Percentiles rank a stretch among this genome's conserved stretches.
Conservation (phyloP, 1,139 yeast genomes). For the Candida glucosophila region DNA sequence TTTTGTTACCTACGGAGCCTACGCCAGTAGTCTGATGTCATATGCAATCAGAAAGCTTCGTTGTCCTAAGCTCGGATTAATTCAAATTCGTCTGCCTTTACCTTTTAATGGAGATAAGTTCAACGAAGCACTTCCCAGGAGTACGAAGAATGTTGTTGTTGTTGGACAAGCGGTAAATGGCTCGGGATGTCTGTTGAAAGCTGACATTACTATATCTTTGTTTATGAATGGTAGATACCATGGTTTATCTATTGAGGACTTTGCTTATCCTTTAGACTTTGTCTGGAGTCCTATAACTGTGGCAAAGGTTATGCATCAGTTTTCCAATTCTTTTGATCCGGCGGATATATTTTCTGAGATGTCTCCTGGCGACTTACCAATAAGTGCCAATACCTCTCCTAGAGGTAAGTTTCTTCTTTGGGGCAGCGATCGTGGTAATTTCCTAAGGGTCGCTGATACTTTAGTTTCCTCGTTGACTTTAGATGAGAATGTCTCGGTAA, state of each 20-base stretch:
- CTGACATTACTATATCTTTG: conserved; percentile 69
- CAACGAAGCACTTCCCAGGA: conserved; percentile 46
- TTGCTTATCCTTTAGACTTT: conserved; percentile 41
- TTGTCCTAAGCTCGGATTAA: conserved; percentile 44
- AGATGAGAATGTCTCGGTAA: conserved; percentile 46
- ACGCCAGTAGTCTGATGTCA: conserved; percentile 50
- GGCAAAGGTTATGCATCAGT: conserved; percentile 39
- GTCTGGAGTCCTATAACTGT: conserved; percentile 53
- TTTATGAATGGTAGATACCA: conserved; percentile 43
- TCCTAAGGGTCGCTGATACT: conserved; percentile 51
- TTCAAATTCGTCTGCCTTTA: conserved; percentile 69
- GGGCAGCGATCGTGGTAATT: conserved; percentile 55
- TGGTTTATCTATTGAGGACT: conserved; percentile 39
- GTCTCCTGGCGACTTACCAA: conserved; percentile 7
- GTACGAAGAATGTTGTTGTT: conserved; percentile 55
- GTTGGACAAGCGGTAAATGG: conserved; percentile 45
- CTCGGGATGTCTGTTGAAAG: conserved; percentile 40
- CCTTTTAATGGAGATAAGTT: conserved; percentile 66
- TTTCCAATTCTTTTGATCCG: conserved; percentile 27
- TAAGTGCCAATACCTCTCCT: conserved; percentile 38
- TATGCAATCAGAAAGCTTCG: conserved; percentile 30
- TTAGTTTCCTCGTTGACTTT: conserved; percentile 68
- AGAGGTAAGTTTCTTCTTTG: conserved; percentile 52
- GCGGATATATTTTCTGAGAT: conserved; percentile 6
- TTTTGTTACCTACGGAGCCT: conserved; percentile 69